Evolutionary conservation across 495 filamentous ascomycete species (phyloP).

Genomic region (Cairneyella variabilis): DNA sequence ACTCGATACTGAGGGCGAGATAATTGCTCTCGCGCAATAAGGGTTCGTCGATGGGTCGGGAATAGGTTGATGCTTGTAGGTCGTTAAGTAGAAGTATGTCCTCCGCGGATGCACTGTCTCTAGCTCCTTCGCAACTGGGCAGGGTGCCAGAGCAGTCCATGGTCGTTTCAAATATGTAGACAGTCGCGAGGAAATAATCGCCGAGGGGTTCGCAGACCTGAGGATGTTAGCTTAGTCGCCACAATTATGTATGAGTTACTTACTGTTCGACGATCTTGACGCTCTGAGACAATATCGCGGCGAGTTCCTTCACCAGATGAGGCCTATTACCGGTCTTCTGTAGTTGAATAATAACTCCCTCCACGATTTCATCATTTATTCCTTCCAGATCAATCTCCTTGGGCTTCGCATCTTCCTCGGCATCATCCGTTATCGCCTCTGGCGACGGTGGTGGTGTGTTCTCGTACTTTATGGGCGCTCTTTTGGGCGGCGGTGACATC

Average conservation of each 20-base stretch:
- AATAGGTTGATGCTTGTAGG: constrained; percentile 74
- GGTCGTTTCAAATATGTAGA: constrained; percentile 83
- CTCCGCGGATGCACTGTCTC: constrained; percentile 88
- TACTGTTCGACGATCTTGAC: constrained; percentile 90
- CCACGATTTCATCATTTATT: constrained; percentile 93
- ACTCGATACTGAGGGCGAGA: constrained; percentile 84
- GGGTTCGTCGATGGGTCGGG: constrained; percentile 62
- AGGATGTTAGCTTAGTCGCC: constrained; percentile 31
- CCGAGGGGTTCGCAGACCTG: constrained; percentile 93
- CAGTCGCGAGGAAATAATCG: constrained; percentile 89
- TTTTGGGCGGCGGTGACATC: constrained; percentile 47
- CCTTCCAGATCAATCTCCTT: constrained; percentile 76
- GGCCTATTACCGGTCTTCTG: constrained; percentile 91
- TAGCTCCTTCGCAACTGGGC: constrained; percentile 88
- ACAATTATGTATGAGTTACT: constrained; percentile 29
- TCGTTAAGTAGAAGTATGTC: constrained; percentile 94
- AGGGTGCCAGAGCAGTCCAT: constrained; percentile 77
- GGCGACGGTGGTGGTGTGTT: constrained; percentile 89
- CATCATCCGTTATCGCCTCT: constrained; percentile 24
- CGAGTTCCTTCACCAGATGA: constrained; percentile 91
- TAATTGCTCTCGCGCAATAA: constrained; percentile 40
- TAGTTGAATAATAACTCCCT: constrained; percentile 84
- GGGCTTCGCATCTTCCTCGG: constrained; percentile 28
- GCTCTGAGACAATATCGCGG: constrained; percentile 67
- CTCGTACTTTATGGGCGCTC: constrained; percentile 50